Conservation (phyloP, 169 alveolate genomes). For the Pseudocohnilembus persalinus region DNA sequence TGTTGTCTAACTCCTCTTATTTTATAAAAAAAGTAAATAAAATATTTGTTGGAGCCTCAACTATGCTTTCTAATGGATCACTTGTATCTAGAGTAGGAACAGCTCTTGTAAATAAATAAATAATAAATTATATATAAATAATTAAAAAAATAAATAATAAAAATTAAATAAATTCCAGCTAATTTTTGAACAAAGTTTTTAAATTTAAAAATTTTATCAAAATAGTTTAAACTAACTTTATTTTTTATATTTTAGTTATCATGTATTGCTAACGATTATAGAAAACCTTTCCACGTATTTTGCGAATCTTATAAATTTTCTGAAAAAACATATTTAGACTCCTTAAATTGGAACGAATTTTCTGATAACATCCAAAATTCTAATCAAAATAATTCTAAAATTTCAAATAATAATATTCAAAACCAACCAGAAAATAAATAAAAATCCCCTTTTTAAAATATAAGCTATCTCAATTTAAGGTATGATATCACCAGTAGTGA, state of each 20-base stretch:
- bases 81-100: constrained; percentile 44
- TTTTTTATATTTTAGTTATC: constrained; percentile 16
- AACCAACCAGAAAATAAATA: background rate
- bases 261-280: constrained; percentile 33
- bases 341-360: constrained; percentile 44
- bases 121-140: background rate
- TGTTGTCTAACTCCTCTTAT: constrained; percentile 33
- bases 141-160: too few relatives aligned
- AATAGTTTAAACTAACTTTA: background rate
- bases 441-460: background rate
- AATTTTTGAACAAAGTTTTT: background rate
- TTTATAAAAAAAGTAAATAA: constrained; percentile 23
- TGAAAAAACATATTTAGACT: constrained; percentile 44
- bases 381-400: background rate
- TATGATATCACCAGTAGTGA: constrained; percentile 42
- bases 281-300: constrained; percentile 46
- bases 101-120: constrained; percentile 23
- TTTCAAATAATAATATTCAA: background rate
- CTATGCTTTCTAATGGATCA: constrained; percentile 46
- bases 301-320: constrained; percentile 50
- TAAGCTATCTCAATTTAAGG: constrained; percentile 39
- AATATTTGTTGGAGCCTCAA: constrained; percentile 45
- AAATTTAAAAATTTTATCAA: too few relatives aligned
- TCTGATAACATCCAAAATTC: background rate
- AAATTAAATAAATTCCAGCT: background rate